Evolutionary conservation across 306 rosid genomes (phyloP).

Genomic region (Quercus gilva): DNA sequence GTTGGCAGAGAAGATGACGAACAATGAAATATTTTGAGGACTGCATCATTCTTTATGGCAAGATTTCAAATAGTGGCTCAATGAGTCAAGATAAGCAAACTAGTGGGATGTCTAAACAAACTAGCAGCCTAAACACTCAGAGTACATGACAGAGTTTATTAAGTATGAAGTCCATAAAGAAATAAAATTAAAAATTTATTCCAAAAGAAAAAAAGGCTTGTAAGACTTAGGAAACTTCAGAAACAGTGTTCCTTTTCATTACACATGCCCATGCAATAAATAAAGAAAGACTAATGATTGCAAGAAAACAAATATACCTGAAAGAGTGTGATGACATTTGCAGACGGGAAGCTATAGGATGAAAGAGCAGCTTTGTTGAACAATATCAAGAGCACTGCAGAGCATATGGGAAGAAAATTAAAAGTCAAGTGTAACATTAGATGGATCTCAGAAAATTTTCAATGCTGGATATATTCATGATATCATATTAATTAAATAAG

Average conservation of each 20-base stretch:
- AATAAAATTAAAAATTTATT: neutral
- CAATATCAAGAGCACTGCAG: constrained; percentile 80
- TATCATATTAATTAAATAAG: neutral
- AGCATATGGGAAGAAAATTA: neutral
- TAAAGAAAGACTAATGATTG: neutral
- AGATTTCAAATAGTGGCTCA: neutral
- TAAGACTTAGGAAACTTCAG: neutral
- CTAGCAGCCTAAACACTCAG: neutral
- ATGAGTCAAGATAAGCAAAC: neutral
- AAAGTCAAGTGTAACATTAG: neutral
- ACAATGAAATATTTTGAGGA: neutral
- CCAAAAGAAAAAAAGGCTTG: neutral
- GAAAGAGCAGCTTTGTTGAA: constrained; percentile 97
- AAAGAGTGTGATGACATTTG: constrained; percentile 85
- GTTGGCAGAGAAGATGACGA: neutral
- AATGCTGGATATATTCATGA: neutral
- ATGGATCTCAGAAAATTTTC: neutral
- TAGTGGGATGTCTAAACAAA: neutral
- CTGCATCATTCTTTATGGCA: neutral
- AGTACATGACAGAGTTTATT: neutral
- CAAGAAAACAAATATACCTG: constrained; percentile 51
- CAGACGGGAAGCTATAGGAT: constrained; percentile 76
- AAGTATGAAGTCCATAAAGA: neutral
- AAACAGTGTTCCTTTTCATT: neutral
- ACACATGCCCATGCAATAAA: neutral